Conservation (phyloP, 2,329 filamentous ascomycete species). For the Chalaropsis ovoidea region DNA sequence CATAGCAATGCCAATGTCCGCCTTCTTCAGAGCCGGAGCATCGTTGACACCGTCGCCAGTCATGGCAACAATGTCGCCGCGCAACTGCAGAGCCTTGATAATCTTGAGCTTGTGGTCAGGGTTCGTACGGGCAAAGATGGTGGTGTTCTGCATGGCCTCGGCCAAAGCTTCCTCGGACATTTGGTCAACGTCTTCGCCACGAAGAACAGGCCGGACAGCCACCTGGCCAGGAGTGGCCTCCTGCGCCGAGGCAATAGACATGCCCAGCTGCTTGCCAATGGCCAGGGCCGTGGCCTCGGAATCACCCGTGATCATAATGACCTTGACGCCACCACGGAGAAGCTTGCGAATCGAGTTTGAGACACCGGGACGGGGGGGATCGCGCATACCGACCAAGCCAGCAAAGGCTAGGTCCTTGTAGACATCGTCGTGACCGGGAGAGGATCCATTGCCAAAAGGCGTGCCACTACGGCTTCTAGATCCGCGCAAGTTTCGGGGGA, state of each 20-base stretch:
- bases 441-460: slow-evolving; percentile 34
- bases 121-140: slow-evolving; percentile 90
- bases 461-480: slow-evolving; percentile 37
- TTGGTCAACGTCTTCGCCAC: slow-evolving; percentile 82
- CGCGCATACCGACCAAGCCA: slow-evolving; percentile 92
- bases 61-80: slow-evolving; percentile 97
- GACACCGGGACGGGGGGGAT: slow-evolving; percentile 84
- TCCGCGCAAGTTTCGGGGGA: slow-evolving; percentile 38
- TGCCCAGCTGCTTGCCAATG: slow-evolving; percentile 89
- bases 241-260: slow-evolving; percentile 57
- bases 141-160: slow-evolving; percentile 75
- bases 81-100: slow-evolving; percentile 76
- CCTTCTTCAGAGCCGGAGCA: slow-evolving; percentile 89
- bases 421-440: slow-evolving; percentile 53
- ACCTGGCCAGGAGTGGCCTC: slow-evolving; percentile 44
- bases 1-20: slow-evolving; percentile 97
- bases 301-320: slow-evolving; percentile 99
- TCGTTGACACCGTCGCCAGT: slow-evolving; percentile 98
- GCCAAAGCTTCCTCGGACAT: slow-evolving; percentile 82
- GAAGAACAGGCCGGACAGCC: slow-evolving; percentile 61
- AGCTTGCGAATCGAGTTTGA: slow-evolving; percentile 78
- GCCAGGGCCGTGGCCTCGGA: slow-evolving; percentile 89
- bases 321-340: slow-evolving; percentile 88
- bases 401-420: slow-evolving; percentile 82
- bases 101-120: slow-evolving; percentile 99